phyloP scores from a whole-genome alignment of 2,329 filamentous ascomycete species.

The Hyphodiscus sp. region DNA sequence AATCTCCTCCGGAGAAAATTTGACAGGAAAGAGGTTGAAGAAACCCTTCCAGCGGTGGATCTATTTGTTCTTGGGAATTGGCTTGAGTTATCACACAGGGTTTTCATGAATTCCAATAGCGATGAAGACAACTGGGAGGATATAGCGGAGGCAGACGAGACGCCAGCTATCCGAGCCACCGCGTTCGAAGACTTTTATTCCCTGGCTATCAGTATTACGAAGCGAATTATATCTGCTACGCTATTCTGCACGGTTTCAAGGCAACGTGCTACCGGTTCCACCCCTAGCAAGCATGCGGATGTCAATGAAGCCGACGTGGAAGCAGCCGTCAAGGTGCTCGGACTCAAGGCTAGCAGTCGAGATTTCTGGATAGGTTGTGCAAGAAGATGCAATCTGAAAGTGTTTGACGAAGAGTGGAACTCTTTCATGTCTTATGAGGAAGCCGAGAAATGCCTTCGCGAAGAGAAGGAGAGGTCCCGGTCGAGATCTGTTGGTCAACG shows the following conservation, averaged over 20 bases:
- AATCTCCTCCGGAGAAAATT: neutral
- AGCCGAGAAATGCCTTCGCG: slow-evolving; percentile 23
- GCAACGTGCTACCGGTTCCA: slow-evolving; percentile 40
- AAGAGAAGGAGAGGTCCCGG: slow-evolving; percentile 12
- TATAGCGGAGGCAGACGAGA: slow-evolving; percentile 44
- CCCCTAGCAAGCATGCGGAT: slow-evolving; percentile 28
- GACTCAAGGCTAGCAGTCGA: slow-evolving; percentile 38
- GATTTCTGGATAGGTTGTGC: slow-evolving; percentile 47
- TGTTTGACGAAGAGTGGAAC: slow-evolving; percentile 34
- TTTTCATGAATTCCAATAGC: slow-evolving; percentile 69
- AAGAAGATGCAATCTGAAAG: slow-evolving; percentile 44
- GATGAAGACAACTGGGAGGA: slow-evolving; percentile 62
- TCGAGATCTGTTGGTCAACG: slow-evolving; percentile 12
- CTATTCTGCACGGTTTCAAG: slow-evolving; percentile 67
- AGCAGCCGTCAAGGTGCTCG: slow-evolving; percentile 47
- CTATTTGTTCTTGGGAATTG: slow-evolving; percentile 56
- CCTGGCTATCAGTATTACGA: slow-evolving; percentile 60
- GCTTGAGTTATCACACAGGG: slow-evolving; percentile 53
- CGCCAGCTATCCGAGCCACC: slow-evolving; percentile 67
- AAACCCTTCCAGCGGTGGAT: slow-evolving; percentile 41
- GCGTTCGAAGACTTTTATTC: slow-evolving; percentile 71
- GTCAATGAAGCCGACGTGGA: slow-evolving; percentile 35
- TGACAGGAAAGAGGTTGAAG: slow-evolving; percentile 18
- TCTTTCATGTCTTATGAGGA: slow-evolving; percentile 32
- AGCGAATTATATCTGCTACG: slow-evolving; percentile 61